Evolutionary conservation across 2,329 filamentous ascomycete species (phyloP), one percentile per base, ranked within the genome.

Genomic region (Fusarium udum): DNA sequence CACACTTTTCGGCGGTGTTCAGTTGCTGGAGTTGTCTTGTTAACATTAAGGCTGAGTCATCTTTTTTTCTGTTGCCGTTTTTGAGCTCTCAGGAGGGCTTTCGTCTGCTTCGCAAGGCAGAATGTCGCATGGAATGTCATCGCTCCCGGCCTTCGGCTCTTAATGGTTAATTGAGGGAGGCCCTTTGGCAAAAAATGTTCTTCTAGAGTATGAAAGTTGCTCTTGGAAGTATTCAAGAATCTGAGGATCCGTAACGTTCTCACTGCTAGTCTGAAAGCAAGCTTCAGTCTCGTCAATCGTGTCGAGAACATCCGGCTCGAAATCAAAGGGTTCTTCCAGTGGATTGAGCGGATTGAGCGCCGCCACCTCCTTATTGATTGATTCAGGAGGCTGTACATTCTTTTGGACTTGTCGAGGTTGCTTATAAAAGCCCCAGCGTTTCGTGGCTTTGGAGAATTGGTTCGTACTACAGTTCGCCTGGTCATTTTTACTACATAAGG

Each of bases 131-230:
- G 12, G 6, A 22, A 5, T 1, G 43, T 11, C 12, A 15, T 1
- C 18, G 9, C 0, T 0, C 16, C 20, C 1, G 7, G 42, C 24
- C 7, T 3, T 0, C 1, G 11, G 24, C 16, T 4, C 3, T 4
- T 2, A 46, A 7, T 22, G 7, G 8, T 46, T 20, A 24, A 3
- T 0, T 3, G 43, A 15, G 13, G 8, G 24, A 22, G 5, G 8
- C 0, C 0, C 0, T 11, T 46, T 12, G 12, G 24, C 14, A 14
- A 26, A 12, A 0, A 45, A 20, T 0, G 0, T 6, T 0, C 0
- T 20, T 14, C 1, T 12, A 0, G 24, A 0, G 8, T 20, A 1
- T 20, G 12, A 3, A 20, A 20, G 0, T 0, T 46, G 12, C 16
- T 0, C 12, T 14, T 14, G 16, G 18, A 13, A 1, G 14, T 26